phyloP scores from a whole-genome alignment of 2,329 filamentous ascomycete species.

The Fusarium sp. region DNA sequence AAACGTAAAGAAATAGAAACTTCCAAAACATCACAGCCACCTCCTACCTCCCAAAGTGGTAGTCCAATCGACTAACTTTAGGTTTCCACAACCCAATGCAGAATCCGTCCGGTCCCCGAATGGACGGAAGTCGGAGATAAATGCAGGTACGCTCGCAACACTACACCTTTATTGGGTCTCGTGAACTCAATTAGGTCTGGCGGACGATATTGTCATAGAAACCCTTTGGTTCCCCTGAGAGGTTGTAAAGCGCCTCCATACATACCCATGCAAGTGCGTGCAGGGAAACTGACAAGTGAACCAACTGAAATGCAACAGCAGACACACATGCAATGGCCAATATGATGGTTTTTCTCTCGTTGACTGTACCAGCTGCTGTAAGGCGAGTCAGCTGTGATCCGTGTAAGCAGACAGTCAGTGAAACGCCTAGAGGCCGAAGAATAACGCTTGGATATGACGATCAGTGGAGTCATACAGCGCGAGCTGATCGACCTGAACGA shows the following conservation, averaged over 20 bases:
- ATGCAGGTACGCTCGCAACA: conserved; percentile 23
- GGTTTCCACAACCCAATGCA: conserved; percentile 20
- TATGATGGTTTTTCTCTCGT: not conserved
- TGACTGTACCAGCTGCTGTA: not conserved
- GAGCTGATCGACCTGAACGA: conserved; percentile 10
- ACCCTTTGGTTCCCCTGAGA: conserved; percentile 15
- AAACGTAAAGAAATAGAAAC: conserved; percentile 8
- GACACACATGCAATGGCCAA: not conserved
- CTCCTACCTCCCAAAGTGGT: conserved; percentile 17
- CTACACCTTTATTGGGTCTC: conserved; percentile 3
- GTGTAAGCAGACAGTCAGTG: not conserved
- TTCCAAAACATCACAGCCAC: conserved; percentile 19
- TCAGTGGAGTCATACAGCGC: conserved; percentile 19
- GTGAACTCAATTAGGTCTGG: not conserved
- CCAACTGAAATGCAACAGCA: conserved; percentile 27
- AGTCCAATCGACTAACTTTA: conserved; percentile 16
- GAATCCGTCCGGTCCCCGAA: conserved; percentile 19
- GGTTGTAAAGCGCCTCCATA: not conserved
- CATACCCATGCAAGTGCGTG: conserved; percentile 6
- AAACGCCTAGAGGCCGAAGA: conserved; percentile 12
- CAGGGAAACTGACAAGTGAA: conserved; percentile 11
- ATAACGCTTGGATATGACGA: conserved; percentile 18
- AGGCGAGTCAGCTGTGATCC: conserved; percentile 26
- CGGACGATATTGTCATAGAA: conserved; percentile 9
- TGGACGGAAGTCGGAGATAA: conserved; percentile 5